Evolutionary conservation across 805 yeast species (phyloP).

Genomic region (Cyberlindnera euphorbiae): DNA sequence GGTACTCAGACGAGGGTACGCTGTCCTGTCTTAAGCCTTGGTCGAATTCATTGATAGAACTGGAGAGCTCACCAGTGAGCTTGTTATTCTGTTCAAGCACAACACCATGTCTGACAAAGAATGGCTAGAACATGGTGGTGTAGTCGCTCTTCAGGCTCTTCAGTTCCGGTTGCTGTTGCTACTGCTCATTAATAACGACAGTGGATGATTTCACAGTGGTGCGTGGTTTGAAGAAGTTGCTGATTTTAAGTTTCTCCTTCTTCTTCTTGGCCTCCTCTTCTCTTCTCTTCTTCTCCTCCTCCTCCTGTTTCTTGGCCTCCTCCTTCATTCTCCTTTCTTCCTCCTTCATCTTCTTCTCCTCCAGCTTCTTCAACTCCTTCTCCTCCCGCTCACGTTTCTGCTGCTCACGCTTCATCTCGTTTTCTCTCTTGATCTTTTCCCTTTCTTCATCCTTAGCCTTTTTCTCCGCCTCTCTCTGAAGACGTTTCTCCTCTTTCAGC

Average conservation of each 20-base stretch:
- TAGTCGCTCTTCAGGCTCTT: conserved; percentile 19
- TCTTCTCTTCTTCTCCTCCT: conserved; percentile 33
- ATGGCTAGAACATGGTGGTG: conserved; percentile 15
- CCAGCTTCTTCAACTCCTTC: conserved; percentile 24
- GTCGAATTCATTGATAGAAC: conserved; percentile 12
- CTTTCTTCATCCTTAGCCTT: conserved; percentile 19
- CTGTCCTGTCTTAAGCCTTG: conserved; percentile 3
- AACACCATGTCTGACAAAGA: conserved; percentile 34
- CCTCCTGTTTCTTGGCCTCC: conserved; percentile 28
- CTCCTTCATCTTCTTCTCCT: conserved; percentile 19
- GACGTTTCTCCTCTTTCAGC: conserved; percentile 26
- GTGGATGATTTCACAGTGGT: conserved; percentile 16
- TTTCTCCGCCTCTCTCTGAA: conserved; percentile 22
- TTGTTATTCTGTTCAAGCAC: conserved; percentile 17
- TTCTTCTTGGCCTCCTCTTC: conserved; percentile 33
- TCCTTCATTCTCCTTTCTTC: conserved; percentile 24
- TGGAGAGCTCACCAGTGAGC: background rate
- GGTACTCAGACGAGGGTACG: conserved; percentile 5
- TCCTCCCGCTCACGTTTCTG: conserved; percentile 20
- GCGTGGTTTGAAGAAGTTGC: conserved; percentile 29
- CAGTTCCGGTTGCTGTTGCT: background rate
- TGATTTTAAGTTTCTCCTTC: conserved; percentile 27
- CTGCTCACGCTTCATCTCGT: conserved; percentile 21
- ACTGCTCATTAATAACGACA: background rate
- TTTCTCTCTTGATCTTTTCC: conserved; percentile 13